phyloP scores from a whole-genome alignment of 163 green algal species.

The Chlorella variabilis region DNA sequence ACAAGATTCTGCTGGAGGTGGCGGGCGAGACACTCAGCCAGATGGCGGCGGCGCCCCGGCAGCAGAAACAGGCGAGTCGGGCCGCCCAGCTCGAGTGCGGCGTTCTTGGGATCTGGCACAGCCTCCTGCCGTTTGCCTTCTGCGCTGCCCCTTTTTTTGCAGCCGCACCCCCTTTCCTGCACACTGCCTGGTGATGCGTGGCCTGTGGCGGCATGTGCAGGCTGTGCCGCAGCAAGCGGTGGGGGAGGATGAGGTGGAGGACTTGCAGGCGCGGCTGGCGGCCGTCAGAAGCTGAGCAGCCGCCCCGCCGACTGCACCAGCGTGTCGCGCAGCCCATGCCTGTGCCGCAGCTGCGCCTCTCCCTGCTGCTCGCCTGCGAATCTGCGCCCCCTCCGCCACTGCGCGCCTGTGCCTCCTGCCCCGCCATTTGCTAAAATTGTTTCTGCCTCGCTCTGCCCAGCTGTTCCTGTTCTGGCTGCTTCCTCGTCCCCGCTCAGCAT shows the following conservation, averaged over 20 bases:
- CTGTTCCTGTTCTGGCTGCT: too few species aligned
- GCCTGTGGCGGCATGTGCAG: neutral
- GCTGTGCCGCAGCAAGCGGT: slow-evolving; percentile 29
- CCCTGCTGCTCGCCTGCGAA: neutral
- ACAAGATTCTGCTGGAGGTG: slow-evolving; percentile 76
- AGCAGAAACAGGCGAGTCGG: slow-evolving; percentile 2
- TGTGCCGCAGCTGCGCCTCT: neutral
- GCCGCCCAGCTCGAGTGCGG: neutral
- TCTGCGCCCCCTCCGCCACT: too few species aligned
- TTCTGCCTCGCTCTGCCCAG: too few species aligned
- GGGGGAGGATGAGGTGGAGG: slow-evolving; percentile 42
- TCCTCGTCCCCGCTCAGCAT: too few species aligned
- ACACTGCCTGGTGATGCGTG: neutral
- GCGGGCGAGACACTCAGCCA: slow-evolving; percentile 72
- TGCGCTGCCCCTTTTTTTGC: too few species aligned
- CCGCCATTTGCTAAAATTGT: too few species aligned
- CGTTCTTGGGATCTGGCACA: neutral
- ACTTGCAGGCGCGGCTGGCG: slow-evolving; percentile 55
- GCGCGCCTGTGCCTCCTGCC: too few species aligned
- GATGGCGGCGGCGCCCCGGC: slow-evolving; percentile 54
- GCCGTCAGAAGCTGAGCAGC: slow-evolving; percentile 49
- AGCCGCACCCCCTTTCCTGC: neutral
- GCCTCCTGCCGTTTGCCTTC: neutral
- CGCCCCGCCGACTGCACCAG: too few species aligned
- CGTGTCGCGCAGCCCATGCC: too few species aligned